Percentiles rank a stretch among this genome's conserved stretches.
These are phyloP conservation scores for Ramaria rubella DNA, from an alignment of 768 basidiomycete genomes.

Conservation along the genomic window DNA sequence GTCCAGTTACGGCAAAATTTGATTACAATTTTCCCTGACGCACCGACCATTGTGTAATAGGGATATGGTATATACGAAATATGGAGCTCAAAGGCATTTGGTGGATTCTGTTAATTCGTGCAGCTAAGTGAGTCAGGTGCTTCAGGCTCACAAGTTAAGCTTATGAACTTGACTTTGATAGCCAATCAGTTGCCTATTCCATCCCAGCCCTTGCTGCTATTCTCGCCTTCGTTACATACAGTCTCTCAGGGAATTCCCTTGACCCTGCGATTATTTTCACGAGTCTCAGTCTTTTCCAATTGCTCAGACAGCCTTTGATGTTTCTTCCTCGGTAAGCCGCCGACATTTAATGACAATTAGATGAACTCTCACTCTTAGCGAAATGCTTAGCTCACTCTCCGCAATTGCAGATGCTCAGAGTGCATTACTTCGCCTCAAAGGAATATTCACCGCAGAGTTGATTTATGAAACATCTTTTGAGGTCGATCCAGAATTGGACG, in stretches of 20 bases:
- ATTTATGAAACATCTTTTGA: conserved; percentile 34
- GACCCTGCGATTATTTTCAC: conserved; percentile 66
- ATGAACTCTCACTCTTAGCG: not conserved
- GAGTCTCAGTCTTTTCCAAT: conserved; percentile 47
- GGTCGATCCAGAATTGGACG: conserved; percentile 39
- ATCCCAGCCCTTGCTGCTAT: conserved; percentile 61
- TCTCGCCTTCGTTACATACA: conserved; percentile 62
- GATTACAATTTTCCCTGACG: not conserved
- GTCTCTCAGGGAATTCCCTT: conserved; percentile 44
- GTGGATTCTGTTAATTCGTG: conserved; percentile 53
- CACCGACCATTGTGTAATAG: conserved; percentile 30
- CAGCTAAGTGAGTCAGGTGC: conserved; percentile 45
- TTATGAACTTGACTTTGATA: conserved; percentile 18
- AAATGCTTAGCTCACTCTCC: conserved; percentile 46
- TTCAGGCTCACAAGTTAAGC: too few species aligned
- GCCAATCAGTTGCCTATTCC: conserved; percentile 49
- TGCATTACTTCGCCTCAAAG: conserved; percentile 46
- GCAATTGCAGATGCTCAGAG: conserved; percentile 59
- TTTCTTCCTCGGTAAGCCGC: conserved; percentile 47
- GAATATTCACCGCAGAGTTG: conserved; percentile 51
- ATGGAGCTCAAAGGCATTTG: conserved; percentile 51
- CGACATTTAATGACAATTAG: too few species aligned
- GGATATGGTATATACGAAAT: conserved; percentile 46
- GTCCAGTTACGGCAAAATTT: conserved; percentile 16
- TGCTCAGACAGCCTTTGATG: conserved; percentile 66